phyloP scores from a whole-genome alignment of 805 yeast species.

The Pichia manshurica region DNA sequence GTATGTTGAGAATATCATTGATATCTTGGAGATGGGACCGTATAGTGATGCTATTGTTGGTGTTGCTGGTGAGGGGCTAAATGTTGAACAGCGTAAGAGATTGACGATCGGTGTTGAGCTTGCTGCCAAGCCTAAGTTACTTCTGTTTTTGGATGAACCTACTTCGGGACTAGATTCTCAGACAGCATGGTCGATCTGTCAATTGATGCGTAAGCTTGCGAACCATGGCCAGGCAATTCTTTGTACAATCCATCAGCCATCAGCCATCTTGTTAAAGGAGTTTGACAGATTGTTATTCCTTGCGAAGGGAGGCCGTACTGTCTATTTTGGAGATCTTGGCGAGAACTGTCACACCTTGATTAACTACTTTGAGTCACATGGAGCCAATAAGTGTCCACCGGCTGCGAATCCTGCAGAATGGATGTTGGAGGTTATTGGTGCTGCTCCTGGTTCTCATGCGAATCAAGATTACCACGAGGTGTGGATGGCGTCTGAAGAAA shows the following conservation, averaged over 20 bases:
- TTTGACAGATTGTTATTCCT: conserved; percentile 71
- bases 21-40: conserved; percentile 43
- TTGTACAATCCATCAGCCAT: conserved; percentile 82
- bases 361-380: conserved; percentile 58
- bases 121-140: conserved; percentile 48
- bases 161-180: conserved; percentile 57
- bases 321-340: conserved; percentile 72
- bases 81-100: conserved; percentile 51
- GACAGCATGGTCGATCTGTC: conserved; percentile 55
- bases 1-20: conserved; percentile 47
- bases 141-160: conserved; percentile 55
- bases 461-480: conserved; percentile 68
- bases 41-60: conserved; percentile 56
- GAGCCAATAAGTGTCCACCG: conserved; percentile 61
- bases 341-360: conserved; percentile 49
- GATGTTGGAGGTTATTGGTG: conserved; percentile 85
- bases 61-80: conserved; percentile 44
- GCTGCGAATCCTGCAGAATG: conserved; percentile 83
- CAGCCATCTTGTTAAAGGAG: conserved; percentile 69
- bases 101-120: conserved; percentile 53
- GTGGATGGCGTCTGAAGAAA: conserved; percentile 57
- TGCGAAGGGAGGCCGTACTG: conserved; percentile 67
- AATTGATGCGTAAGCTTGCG: conserved; percentile 46
- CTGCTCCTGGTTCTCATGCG: conserved; percentile 76
- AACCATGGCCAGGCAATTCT: conserved; percentile 50